A percentile compares a stretch with the other conserved stretches of the same genome.
phyloP scores from a whole-genome alignment of 345 rosid species.

The Populus nigra region DNA sequence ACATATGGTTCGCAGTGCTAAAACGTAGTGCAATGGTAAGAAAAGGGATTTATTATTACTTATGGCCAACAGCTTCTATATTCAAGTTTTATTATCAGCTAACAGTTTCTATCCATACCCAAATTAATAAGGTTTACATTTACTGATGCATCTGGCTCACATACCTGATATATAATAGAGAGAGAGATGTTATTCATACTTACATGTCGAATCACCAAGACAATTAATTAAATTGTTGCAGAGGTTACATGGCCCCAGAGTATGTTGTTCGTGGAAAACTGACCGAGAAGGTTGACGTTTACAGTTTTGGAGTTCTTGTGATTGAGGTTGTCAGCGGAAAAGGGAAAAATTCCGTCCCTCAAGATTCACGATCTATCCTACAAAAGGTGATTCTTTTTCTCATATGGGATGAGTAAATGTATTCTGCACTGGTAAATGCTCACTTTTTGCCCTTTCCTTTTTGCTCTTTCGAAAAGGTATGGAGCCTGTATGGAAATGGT shows the following conservation, averaged over 20 bases:
- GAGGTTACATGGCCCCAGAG: slow-evolving; percentile 97
- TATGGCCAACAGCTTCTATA: too few species aligned
- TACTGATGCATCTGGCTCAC: too few species aligned
- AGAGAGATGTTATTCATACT: too few species aligned
- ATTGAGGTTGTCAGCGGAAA: slow-evolving; percentile 65
- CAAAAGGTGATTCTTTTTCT: slow-evolving; percentile 45
- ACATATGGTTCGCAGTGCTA: too few species aligned
- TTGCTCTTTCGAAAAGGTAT: slow-evolving; percentile 40
- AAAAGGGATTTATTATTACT: too few species aligned
- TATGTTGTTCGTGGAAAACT: slow-evolving; percentile 68
- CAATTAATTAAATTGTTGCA: slow-evolving; percentile 11
- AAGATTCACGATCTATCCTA: slow-evolving; percentile 45
- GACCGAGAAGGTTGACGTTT: slow-evolving; percentile 83
- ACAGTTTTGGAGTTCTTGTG: slow-evolving; percentile 77
- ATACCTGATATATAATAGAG: too few species aligned
- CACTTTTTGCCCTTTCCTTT: neutral
- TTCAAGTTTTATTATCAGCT: too few species aligned
- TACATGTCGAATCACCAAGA: neutral
- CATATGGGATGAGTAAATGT: neutral
- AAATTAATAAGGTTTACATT: too few species aligned
- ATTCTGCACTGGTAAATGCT: too few species aligned
- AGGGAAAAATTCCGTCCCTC: slow-evolving; percentile 45
- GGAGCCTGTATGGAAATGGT: slow-evolving; percentile 48
- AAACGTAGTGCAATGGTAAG: too few species aligned
- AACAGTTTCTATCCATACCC: too few species aligned